Evolutionary conservation across 2,329 filamentous ascomycete species (phyloP).

Genomic region (Aspergillus aculeatinus): DNA sequence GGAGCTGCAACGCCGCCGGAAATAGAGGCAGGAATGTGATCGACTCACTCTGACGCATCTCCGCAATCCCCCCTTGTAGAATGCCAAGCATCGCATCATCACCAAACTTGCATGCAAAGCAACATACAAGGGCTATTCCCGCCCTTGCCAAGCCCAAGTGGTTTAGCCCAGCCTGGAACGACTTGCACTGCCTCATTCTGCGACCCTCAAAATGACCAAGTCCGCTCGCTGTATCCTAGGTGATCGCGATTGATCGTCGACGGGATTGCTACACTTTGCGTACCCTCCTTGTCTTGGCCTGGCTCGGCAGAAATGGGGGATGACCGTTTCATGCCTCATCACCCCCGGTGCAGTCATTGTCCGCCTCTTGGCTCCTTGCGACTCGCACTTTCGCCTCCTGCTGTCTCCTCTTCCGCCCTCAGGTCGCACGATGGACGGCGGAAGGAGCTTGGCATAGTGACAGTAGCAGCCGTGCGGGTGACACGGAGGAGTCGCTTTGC

Average conservation of each 20-base stretch:
- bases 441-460: not conserved
- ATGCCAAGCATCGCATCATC: constrained; percentile 16
- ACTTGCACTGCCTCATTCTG: not conserved
- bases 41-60: not conserved
- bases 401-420: not conserved
- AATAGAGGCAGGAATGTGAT: not conserved
- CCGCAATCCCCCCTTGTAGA: not conserved
- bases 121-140: not conserved
- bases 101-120: constrained; percentile 1
- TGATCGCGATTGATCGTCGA: not conserved
- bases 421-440: not conserved
- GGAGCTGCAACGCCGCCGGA: not conserved
- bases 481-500: not conserved
- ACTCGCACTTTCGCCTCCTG: not conserved
- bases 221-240: not conserved
- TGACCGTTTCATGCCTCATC: not conserved
- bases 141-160: not conserved
- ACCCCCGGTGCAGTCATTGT: not conserved
- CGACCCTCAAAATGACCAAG: not conserved
- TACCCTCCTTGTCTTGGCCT: constrained; percentile 6
- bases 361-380: not conserved
- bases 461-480: not conserved
- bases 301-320: constrained; percentile 1
- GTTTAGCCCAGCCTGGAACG: not conserved
- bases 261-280: constrained; percentile 1